Base-by-base conservation (phyloP, 441 rosid species). In the Eruca vesicaria region DNA sequence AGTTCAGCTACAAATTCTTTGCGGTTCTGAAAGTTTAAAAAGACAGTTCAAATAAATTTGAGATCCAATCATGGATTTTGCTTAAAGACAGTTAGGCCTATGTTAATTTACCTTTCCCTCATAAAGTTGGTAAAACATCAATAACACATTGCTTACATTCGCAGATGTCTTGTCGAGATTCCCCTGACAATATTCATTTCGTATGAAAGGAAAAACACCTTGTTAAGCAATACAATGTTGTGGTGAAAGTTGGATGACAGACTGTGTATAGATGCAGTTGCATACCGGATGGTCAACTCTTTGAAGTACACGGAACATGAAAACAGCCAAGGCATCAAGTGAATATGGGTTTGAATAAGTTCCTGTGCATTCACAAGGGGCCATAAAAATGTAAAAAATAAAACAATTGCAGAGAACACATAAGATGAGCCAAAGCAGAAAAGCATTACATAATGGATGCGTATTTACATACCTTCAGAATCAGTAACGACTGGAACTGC, bases 101-200 rank as follows among this genome's bases (percentile, higher is more conserved):
- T 69, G 57, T 68, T 60, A 53, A 4, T 1, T 4, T 29, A 58
- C 99, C 97, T 96, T 96, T 74, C 97, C 97, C 80, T 96, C 96
- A 71, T 91, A 93, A 77, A 96, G 97, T 82, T 93, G 91, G 82
- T 93, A 90, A 76, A 96, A 96, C 98, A 96, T 90, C 69, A 93
- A 85, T 71, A 96, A 89, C 79, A 96, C 99, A 84, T 86, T 90
- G 59, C 99, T 98, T 68, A 91, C 97, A 80, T 89, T 96, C 74
- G 87, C 82, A 80, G 97, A 89, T 60, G 80, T 82, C 79, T 88
- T 91, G 84, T 96, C 99, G 72, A 96, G 93, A 85, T 93, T 91
- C 19, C 99, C 99, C 99, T 93, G 79, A 10, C 73, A 78, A 82
- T 61, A 56, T 10, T 15, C 53, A 45, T 29, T 4, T 29, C 32